Evolutionary conservation across 139 green algal genomes (phyloP).

Genomic region (Desmodesmus armatus): DNA sequence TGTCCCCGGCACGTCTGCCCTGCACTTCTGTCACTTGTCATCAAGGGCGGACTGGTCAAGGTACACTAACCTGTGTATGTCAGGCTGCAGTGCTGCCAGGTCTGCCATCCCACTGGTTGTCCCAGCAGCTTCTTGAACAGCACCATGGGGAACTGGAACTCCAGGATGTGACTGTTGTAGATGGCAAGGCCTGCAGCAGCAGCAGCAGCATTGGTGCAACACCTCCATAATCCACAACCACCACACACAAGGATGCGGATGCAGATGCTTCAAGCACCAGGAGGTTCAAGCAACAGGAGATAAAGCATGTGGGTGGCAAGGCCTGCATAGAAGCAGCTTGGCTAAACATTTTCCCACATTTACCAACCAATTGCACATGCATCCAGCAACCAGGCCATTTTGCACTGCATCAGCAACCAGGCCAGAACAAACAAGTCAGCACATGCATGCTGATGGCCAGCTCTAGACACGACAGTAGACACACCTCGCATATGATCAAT

Average conservation of each 20-base stretch:
- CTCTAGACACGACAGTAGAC: not conserved
- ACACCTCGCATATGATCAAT: too few species aligned
- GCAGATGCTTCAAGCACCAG: too few species aligned
- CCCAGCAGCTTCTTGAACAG: slow-evolving; percentile 90
- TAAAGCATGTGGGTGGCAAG: not conserved
- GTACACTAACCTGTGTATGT: too few species aligned
- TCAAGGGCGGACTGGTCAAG: too few species aligned
- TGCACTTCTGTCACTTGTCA: too few species aligned
- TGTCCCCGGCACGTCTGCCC: too few species aligned
- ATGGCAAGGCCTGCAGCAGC: slow-evolving; percentile 79
- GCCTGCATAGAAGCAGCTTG: not conserved
- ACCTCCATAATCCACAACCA: too few species aligned
- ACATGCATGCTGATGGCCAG: not conserved
- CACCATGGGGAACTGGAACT: slow-evolving; percentile 85
- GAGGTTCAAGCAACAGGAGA: too few species aligned
- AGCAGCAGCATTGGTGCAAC: not conserved
- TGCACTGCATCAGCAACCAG: not conserved
- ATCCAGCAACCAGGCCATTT: too few species aligned
- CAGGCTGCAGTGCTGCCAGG: slow-evolving; percentile 49
- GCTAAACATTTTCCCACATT: too few species aligned
- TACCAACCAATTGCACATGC: too few species aligned
- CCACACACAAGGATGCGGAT: too few species aligned
- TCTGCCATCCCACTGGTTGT: slow-evolving; percentile 1
- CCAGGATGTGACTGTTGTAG: slow-evolving; percentile 93
- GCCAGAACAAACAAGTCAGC: not conserved